Percentiles rank a stretch among this genome's conserved stretches.
These are phyloP conservation scores for Claviceps fusiformis DNA, from an alignment of 2,329 filamentous ascomycete species.

Conservation along the genomic window DNA sequence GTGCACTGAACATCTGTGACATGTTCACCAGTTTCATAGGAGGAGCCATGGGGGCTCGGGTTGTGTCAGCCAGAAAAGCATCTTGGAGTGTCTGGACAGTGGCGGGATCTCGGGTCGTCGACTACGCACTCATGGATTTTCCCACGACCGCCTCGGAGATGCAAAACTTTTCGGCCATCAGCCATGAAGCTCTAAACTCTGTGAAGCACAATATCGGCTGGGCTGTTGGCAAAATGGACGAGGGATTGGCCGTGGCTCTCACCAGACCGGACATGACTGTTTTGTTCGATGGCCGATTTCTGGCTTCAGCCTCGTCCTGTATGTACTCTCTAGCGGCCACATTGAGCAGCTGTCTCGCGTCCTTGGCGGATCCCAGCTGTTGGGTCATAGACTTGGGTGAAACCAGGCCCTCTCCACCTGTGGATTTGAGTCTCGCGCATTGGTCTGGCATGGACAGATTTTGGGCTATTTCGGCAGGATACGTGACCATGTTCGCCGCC, in stretches of 20 bases:
- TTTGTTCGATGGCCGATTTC: constrained; percentile 5
- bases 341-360: constrained; percentile 9
- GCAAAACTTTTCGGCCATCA: constrained; percentile 63
- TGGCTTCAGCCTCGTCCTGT: constrained; percentile 3
- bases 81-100: constrained; percentile 29
- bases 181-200: constrained; percentile 52
- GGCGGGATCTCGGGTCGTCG: constrained; percentile 33
- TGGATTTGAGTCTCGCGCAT: constrained; percentile 47
- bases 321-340: constrained; percentile 8
- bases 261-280: constrained; percentile 27
- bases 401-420: constrained; percentile 20
- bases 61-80: constrained; percentile 21
- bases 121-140: constrained; percentile 36
- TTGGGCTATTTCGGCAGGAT: constrained; percentile 68
- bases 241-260: constrained; percentile 27
- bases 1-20: constrained; percentile 25
- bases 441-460: constrained; percentile 55
- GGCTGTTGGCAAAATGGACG: constrained; percentile 24
- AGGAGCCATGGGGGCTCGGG: constrained; percentile 15
- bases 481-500: constrained; percentile 58
- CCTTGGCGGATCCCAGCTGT: constrained; percentile 32
- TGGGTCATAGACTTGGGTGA: constrained; percentile 47
- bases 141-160: constrained; percentile 47
- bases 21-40: constrained; percentile 22
- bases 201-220: constrained; percentile 40